phyloP scores from a whole-genome alignment of 78 protist genomes.

The Cavenderia fasciculata region DNA sequence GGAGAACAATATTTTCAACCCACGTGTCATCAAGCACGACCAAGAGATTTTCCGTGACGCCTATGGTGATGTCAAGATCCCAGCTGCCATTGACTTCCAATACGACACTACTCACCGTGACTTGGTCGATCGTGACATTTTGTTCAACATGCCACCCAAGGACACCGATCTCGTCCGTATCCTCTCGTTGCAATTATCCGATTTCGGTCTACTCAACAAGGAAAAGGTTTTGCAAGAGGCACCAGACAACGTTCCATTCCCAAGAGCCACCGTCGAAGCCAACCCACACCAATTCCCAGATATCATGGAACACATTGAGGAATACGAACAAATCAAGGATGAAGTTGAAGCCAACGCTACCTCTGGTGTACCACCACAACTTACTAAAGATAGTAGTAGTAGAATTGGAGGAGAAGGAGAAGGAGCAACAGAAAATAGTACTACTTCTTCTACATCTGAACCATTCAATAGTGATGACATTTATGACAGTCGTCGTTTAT shows the following conservation, averaged over 20 bases:
- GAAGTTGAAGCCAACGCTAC: not conserved
- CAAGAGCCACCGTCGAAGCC: slow-evolving; percentile 30
- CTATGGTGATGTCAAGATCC: slow-evolving; percentile 49
- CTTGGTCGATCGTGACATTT: slow-evolving; percentile 52
- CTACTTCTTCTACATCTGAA: not conserved
- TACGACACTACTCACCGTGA: slow-evolving; percentile 51
- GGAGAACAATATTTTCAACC: not conserved
- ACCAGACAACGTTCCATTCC: slow-evolving; percentile 20
- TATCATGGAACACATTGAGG: not conserved
- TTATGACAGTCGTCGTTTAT: slow-evolving; percentile 59
- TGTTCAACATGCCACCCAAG: slow-evolving; percentile 48
- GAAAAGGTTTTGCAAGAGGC: slow-evolving; percentile 11
- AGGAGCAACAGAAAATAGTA: not conserved
- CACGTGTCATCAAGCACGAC: slow-evolving; percentile 37
- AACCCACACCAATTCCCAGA: slow-evolving; percentile 26
- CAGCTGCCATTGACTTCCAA: slow-evolving; percentile 10
- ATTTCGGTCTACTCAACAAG: slow-evolving; percentile 28
- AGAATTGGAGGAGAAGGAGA: not conserved
- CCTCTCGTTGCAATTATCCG: slow-evolving; percentile 31
- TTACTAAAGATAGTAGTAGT: not conserved
- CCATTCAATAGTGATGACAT: slow-evolving; percentile 19
- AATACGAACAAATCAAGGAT: not conserved
- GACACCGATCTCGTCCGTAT: slow-evolving; percentile 67
- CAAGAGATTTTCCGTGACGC: slow-evolving; percentile 24
- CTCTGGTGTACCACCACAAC: not conserved